phyloP scores from a whole-genome alignment of 495 filamentous ascomycete genomes.

The Penicillium cosmopolitanum region DNA sequence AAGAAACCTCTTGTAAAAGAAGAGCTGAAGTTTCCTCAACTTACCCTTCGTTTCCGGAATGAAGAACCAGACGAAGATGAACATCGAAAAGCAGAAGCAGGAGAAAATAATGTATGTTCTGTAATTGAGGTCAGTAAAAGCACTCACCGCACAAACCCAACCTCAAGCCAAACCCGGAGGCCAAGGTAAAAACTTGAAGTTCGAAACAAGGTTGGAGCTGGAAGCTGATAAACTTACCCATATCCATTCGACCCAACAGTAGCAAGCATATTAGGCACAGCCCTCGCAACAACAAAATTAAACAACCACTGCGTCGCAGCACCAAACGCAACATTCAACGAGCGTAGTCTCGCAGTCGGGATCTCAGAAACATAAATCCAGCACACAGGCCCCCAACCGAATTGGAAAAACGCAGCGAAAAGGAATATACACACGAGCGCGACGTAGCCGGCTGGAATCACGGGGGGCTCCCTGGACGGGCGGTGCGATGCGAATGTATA shows the following conservation, averaged over 20 bases:
- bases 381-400: conserved; percentile 78
- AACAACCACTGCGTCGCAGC: conserved; percentile 65
- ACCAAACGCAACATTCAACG: conserved; percentile 67
- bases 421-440: conserved; percentile 73
- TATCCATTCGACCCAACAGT: conserved; percentile 67
- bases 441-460: conserved; percentile 65
- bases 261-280: conserved; percentile 48
- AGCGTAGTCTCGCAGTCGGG: conserved; percentile 67
- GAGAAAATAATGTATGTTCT: conserved; percentile 47
- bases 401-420: conserved; percentile 77
- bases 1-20: neutral
- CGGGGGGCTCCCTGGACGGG: conserved; percentile 52
- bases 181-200: no score
- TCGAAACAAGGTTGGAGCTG: neutral
- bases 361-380: conserved; percentile 81
- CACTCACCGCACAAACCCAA: conserved; percentile 47
- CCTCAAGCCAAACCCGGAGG: no score
- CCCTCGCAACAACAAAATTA: conserved; percentile 44
- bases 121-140: conserved; percentile 23
- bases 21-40: conserved; percentile 6
- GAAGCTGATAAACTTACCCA: conserved; percentile 35
- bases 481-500: conserved; percentile 75
- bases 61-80: conserved; percentile 71
- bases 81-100: conserved; percentile 68
- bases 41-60: conserved; percentile 74